These are phyloP conservation scores for Biscogniauxia sp. DNA, from an alignment of 2,329 filamentous ascomycete species.

Conservation along the genomic window DNA sequence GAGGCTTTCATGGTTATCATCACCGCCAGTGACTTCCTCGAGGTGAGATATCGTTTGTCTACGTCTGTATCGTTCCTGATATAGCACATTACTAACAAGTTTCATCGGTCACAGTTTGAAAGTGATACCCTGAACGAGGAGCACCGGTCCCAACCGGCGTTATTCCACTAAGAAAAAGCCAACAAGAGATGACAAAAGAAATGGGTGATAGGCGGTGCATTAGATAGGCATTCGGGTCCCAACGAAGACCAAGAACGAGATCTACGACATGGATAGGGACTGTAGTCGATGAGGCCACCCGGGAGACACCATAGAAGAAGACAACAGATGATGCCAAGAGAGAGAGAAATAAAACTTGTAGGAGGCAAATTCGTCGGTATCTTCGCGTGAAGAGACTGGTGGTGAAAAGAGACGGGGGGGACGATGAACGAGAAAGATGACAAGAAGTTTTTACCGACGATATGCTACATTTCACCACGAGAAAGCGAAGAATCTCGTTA, in stretches of 20 bases:
- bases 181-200: neutral
- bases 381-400: neutral
- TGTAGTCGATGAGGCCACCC: neutral
- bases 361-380: neutral
- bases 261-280: neutral
- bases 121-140: constrained; percentile 24
- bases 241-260: neutral
- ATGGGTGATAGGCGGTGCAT: neutral
- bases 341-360: neutral
- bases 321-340: neutral
- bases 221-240: neutral
- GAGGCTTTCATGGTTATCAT: constrained; percentile 85
- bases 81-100: constrained; percentile 13
- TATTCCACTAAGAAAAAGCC: constrained; percentile 28
- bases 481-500: neutral
- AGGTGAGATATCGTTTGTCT: constrained; percentile 52
- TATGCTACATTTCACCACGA: neutral
- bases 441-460: neutral
- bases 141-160: constrained; percentile 13
- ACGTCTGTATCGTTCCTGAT: neutral
- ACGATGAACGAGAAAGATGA: neutral
- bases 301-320: neutral
- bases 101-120: constrained; percentile 25
- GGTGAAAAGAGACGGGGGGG: neutral
- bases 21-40: constrained; percentile 76